Evolutionary conservation across 1,284 basidiomycete genomes (phyloP).

Genomic region (Pseudozyma hubeiensis): DNA sequence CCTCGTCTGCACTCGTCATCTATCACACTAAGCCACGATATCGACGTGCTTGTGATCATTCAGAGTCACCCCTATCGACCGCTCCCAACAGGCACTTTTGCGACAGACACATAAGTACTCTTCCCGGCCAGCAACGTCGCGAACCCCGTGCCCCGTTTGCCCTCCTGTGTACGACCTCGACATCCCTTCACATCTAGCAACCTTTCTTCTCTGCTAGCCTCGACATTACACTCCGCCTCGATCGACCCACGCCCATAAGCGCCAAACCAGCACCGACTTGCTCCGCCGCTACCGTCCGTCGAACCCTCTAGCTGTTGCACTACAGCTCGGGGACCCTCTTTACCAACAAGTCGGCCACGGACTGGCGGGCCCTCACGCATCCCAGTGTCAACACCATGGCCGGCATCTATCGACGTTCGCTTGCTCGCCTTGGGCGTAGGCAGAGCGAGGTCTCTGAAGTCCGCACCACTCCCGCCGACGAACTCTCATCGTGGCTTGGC

Average conservation of each 20-base stretch:
- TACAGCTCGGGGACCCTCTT: constrained; percentile 19
- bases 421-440: constrained; percentile 42
- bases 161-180: background rate
- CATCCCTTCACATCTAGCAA: background rate
- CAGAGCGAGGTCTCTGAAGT: constrained; percentile 46
- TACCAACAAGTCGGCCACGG: constrained; percentile 18
- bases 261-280: background rate
- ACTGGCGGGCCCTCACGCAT: constrained; percentile 21
- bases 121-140: background rate
- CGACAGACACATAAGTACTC: background rate
- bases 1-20: constrained; percentile 34
- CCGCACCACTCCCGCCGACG: constrained; percentile 51
- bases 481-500: constrained; percentile 58
- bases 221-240: background rate
- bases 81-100: constrained; percentile 11
- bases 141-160: background rate
- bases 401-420: constrained; percentile 50
- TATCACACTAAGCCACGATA: constrained; percentile 21
- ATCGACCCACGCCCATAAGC: background rate
- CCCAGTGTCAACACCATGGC: constrained; percentile 32
- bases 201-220: too few species aligned
- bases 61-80: constrained; percentile 17
- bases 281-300: background rate
- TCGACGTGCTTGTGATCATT: constrained; percentile 22
- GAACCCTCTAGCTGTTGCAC: constrained; percentile 26